Percentiles rank a stretch among this genome's conserved stretches.
Conservation (phyloP, 306 rosid genomes). For the Rubus parviflorus region DNA sequence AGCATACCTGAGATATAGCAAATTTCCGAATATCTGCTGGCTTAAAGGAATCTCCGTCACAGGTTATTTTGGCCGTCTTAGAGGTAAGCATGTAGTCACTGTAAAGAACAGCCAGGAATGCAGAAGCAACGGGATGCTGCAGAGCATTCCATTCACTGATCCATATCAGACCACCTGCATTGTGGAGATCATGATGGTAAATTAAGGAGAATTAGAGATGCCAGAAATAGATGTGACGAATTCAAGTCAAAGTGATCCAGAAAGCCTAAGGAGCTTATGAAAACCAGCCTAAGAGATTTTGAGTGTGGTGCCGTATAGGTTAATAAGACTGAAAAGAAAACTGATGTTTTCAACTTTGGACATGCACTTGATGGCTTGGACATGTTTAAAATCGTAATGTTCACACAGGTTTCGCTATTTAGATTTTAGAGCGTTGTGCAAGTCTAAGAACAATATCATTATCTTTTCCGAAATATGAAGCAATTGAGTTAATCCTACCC, state of each 20-base stretch:
- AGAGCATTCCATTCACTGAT: slow-evolving; percentile 85
- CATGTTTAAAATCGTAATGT: neutral
- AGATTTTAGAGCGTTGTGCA: neutral
- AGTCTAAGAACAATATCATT: neutral
- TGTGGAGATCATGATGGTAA: slow-evolving; percentile 11
- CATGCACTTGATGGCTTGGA: slow-evolving; percentile 12
- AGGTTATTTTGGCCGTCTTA: slow-evolving; percentile 49
- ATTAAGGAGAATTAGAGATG: neutral
- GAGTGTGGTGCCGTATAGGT: neutral
- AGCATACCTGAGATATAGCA: slow-evolving; percentile 77
- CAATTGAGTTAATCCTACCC: neutral
- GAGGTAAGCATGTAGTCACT: slow-evolving; percentile 95
- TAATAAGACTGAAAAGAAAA: neutral
- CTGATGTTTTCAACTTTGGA: neutral
- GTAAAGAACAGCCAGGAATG: slow-evolving; percentile 85
- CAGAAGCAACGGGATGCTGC: slow-evolving; percentile 96
- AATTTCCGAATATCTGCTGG: slow-evolving; percentile 76
- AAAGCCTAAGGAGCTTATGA: neutral
- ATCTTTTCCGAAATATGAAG: neutral
- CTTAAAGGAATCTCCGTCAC: slow-evolving; percentile 55
- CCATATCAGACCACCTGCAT: slow-evolving; percentile 79
- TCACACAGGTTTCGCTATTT: neutral
- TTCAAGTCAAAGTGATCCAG: neutral
- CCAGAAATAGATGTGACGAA: neutral
- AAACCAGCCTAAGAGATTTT: neutral